Evolutionary conservation across 805 yeast genomes (phyloP).

Genomic region (Kazachstania africana): DNA sequence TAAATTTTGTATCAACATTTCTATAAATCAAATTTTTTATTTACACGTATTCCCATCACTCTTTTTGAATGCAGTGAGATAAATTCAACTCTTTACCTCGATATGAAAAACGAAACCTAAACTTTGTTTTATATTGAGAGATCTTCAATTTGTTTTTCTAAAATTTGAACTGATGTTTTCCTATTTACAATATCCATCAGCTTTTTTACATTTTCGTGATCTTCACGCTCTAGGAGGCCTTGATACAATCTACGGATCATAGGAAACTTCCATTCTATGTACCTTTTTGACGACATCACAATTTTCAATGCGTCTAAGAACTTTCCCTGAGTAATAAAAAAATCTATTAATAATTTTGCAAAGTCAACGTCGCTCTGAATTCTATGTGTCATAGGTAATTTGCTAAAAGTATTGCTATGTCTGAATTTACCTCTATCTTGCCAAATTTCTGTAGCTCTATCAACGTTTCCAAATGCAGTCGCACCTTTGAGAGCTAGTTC

Average conservation of each 20-base stretch:
- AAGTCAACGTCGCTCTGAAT: slow-evolving; percentile 28
- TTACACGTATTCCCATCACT: too few species aligned
- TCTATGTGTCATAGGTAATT: slow-evolving; percentile 37
- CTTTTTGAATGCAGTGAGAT: too few species aligned
- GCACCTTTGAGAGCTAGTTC: slow-evolving; percentile 59
- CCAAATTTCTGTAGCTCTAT: slow-evolving; percentile 62
- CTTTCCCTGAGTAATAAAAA: slow-evolving; percentile 43
- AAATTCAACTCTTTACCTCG: too few species aligned
- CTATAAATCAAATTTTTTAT: too few species aligned
- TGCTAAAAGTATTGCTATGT: slow-evolving; percentile 38
- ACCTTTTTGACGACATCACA: slow-evolving; percentile 51
- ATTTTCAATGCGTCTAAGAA: slow-evolving; percentile 62
- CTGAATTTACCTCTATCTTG: slow-evolving; percentile 67
- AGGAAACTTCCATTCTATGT: slow-evolving; percentile 56
- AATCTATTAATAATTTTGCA: slow-evolving; percentile 58
- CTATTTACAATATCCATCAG: slow-evolving; percentile 26
- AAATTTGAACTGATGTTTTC: slow-evolving; percentile 10
- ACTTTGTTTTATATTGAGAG: too few species aligned
- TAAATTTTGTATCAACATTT: too few species aligned
- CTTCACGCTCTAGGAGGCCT: slow-evolving; percentile 35
- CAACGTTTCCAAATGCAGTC: slow-evolving; percentile 37
- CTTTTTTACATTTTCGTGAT: slow-evolving; percentile 22
- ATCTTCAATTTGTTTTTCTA: slow-evolving; percentile 12
- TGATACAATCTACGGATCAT: slow-evolving; percentile 33
- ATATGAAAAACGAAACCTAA: too few species aligned